Evolutionary conservation across 805 yeast genomes (phyloP).

Genomic region (Sugiyamaella qingdaonensis): DNA sequence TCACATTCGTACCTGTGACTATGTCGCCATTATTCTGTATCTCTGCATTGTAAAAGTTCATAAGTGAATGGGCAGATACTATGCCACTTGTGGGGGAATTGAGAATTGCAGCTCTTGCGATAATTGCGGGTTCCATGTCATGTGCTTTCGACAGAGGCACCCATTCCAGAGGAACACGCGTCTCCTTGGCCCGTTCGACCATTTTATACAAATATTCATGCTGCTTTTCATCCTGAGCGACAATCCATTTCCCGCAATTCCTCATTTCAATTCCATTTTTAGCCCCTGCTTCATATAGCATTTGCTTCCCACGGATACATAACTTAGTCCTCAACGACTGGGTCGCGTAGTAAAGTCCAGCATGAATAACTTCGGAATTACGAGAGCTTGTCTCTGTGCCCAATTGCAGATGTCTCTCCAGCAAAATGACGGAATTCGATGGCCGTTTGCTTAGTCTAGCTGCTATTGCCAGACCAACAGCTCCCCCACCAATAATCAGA

Average conservation of each 20-base stretch:
- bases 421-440: constrained; percentile 52
- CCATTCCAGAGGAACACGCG: constrained; percentile 59
- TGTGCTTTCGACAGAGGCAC: constrained; percentile 45
- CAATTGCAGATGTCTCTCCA: constrained; percentile 61
- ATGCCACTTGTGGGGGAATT: constrained; percentile 84
- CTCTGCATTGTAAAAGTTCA: constrained; percentile 52
- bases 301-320: constrained; percentile 70
- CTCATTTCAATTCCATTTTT: constrained; percentile 52
- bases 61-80: constrained; percentile 71
- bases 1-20: constrained; percentile 59
- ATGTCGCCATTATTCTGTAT: constrained; percentile 56
- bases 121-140: constrained; percentile 59
- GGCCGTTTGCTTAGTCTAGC: constrained; percentile 52
- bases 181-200: constrained; percentile 43
- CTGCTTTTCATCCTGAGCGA: constrained; percentile 71
- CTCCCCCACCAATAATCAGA: constrained; percentile 79
- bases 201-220: constrained; percentile 53
- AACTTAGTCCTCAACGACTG: constrained; percentile 61
- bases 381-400: constrained; percentile 87
- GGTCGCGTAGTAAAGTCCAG: constrained; percentile 78
- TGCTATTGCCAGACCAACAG: constrained; percentile 77
- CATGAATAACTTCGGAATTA: constrained; percentile 90
- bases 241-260: constrained; percentile 75
- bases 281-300: constrained; percentile 49
- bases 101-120: constrained; percentile 57